Base-by-base conservation (phyloP, 2,329 filamentous ascomycete species). In the Alternaria ventricosa region DNA sequence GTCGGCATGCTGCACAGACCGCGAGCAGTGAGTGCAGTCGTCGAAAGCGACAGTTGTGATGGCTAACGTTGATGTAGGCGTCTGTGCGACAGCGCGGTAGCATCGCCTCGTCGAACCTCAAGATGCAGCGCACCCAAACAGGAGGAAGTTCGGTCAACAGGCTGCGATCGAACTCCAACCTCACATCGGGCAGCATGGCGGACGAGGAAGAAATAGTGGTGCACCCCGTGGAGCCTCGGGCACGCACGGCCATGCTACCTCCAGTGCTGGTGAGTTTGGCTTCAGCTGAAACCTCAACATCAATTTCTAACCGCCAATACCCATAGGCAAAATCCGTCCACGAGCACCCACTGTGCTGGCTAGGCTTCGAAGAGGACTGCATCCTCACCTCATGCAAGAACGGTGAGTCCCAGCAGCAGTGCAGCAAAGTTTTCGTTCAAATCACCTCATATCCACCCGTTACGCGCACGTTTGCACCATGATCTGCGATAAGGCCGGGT, bases 1-100 rank as follows among this genome's bases (percentile, higher is more conserved):
- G 93, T 97, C 45, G 94, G 94, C 71, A 98, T 98, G 95, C 85
- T 99, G 72, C 92, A 96, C 80, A 88, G 94, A 64, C 95, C 96
- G 20, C 95, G 95, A 82, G 90, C 88, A 70, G 92, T 94, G 83
- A 63, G 58, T 50, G 44, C 20, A 46, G 28, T 18, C 13, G n/a
- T 18, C 18, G 43, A 41, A 22, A 7, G 54, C 8, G 49, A 15
- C 54, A 20, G 23, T 13, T 25, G 28, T 15, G 30, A 30, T 30
- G 57, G 22, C 43, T 60, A 49, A 56, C 45, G 23, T 47, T 55
- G 50, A 33, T 46, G 15, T 30, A 87, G 84, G 82, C 84, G 49
- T 87, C 86, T 11, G 84, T 87, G 46, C 82, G 87, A 63, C 87
- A 91, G 56, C 81, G 85, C 66, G 84, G 81, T 33, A 87, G 85